Evolutionary conservation across 768 basidiomycete genomes (phyloP), one percentile per base, ranked within the genome.

Genomic region (Kockovaella imperatae): DNA sequence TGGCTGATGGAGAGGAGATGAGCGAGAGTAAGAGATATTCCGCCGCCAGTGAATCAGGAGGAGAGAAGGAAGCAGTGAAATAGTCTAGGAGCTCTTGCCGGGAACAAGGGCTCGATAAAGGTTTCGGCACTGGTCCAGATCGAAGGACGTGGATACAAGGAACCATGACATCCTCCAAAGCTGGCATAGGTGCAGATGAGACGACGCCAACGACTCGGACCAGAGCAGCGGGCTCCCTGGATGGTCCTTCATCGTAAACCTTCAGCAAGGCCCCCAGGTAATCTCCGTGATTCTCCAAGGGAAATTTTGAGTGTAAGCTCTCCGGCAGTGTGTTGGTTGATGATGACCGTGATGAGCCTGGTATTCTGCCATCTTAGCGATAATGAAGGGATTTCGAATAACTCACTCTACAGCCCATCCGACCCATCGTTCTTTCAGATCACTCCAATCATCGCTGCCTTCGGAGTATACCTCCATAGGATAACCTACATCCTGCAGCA

Each of bases 341-440:
- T 65, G 63, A 45, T 63, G 56, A 10, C 67, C 69, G 11, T 67
- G 69, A 5, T 53, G 49, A 54, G 52, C 45, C 8, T 41, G 6
- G 23, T 8, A 7, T 30, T 24, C 20, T n/a, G 11, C 24, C 3
- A 24, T 20, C 8, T 39, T 11, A 39, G 18, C 11, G 36, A n/a
- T n/a, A n/a, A n/a, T n/a, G n/a, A n/a, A n/a, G 8, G 36, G 20
- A 38, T 14, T 14, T 11, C 3, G 18, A 21, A 5, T 25, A 23
- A 66, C 67, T 50, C 41, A 71, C 69, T 71, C 59, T 7, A 67
- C 62, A 15, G 50, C 67, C 69, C 69, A 71, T 8, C 65, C 65
- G 6, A 68, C 57, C 67, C 64, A 68, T 48, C 69, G 41, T 35
- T 71, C 69, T 24, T 59, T 56, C 11, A 70, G 46, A 25, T 59